phyloP scores from a whole-genome alignment of 768 basidiomycete genomes.

The Boletus pseudopeckii region DNA sequence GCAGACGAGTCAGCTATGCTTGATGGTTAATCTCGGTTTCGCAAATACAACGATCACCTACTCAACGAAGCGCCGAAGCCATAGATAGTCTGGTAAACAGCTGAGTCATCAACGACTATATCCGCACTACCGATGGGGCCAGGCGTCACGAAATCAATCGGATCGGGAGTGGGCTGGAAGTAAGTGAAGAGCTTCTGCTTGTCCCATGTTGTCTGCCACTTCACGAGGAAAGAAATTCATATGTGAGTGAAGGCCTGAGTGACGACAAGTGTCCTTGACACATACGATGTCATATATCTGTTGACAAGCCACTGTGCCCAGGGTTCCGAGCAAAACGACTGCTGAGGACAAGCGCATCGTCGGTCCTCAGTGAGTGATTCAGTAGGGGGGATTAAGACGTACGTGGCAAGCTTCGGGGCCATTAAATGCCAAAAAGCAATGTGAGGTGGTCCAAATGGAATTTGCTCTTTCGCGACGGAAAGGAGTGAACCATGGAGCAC shows the following conservation, averaged over 20 bases:
- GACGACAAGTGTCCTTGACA: not conserved
- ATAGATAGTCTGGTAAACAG: conserved; percentile 56
- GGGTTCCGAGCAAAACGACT: conserved; percentile 14
- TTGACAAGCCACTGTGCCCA: conserved; percentile 37
- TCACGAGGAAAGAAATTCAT: not conserved
- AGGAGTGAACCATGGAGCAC: not conserved
- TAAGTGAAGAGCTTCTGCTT: conserved; percentile 29
- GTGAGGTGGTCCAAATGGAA: conserved; percentile 4
- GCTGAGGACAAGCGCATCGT: conserved; percentile 19
- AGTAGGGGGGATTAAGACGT: not conserved
- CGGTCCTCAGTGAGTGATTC: not conserved
- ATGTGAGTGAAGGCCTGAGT: not conserved
- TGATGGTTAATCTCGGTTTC: not conserved
- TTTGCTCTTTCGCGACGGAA: conserved; percentile 1
- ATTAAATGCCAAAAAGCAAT: conserved; percentile 18
- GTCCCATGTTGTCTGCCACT: conserved; percentile 57
- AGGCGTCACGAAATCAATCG: conserved; percentile 38
- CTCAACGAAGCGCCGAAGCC: conserved; percentile 70
- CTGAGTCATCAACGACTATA: conserved; percentile 55
- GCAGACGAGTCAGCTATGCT: conserved; percentile 69
- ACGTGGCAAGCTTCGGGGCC: not conserved
- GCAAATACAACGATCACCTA: conserved; percentile 26
- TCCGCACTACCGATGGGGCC: conserved; percentile 56
- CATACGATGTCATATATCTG: conserved; percentile 55
- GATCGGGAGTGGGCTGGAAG: conserved; percentile 27